These are phyloP conservation scores for Exophiala sp. DNA, from an alignment of 2,329 filamentous ascomycete species.

Conservation along the genomic window DNA sequence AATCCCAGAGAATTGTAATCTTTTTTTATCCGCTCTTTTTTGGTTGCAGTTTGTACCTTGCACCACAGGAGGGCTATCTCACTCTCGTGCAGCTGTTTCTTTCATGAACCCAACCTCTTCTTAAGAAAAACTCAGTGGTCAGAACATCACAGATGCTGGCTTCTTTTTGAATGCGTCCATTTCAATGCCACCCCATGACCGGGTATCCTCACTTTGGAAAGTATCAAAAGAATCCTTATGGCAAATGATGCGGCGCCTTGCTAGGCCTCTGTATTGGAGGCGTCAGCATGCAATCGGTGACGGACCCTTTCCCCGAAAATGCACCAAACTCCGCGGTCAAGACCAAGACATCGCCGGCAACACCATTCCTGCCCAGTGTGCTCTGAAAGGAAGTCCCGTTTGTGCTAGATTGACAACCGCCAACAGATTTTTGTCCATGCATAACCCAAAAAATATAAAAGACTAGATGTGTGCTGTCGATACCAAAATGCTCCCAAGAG, in stretches of 20 bases:
- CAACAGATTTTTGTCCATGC: constrained; percentile 22
- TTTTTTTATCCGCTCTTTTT: neutral
- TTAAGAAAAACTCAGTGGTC: neutral
- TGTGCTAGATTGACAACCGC: constrained; percentile 21
- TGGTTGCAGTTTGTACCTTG: constrained; percentile 1
- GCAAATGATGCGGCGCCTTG: too few species aligned
- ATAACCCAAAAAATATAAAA: constrained; percentile 26
- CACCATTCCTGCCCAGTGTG: constrained; percentile 8
- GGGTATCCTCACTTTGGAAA: neutral
- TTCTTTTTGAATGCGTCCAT: constrained; percentile 9
- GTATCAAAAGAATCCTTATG: neutral
- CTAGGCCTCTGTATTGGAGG: too few species aligned
- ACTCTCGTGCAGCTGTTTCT: neutral
- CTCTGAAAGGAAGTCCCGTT: constrained; percentile 7
- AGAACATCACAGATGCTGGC: constrained; percentile 7
- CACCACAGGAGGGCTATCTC: neutral
- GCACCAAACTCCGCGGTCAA: neutral
- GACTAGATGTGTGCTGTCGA: constrained; percentile 25
- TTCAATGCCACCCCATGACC: constrained; percentile 13
- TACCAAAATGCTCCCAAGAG: constrained; percentile 14
- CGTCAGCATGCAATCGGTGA: constrained; percentile 5
- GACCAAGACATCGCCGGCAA: constrained; percentile 8
- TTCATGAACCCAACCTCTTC: neutral
- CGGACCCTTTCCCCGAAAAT: neutral
- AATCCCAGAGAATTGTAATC: neutral